These are phyloP conservation scores for Cucumis sativus DNA, from an alignment of 306 rosid species.

Conservation along the genomic window DNA sequence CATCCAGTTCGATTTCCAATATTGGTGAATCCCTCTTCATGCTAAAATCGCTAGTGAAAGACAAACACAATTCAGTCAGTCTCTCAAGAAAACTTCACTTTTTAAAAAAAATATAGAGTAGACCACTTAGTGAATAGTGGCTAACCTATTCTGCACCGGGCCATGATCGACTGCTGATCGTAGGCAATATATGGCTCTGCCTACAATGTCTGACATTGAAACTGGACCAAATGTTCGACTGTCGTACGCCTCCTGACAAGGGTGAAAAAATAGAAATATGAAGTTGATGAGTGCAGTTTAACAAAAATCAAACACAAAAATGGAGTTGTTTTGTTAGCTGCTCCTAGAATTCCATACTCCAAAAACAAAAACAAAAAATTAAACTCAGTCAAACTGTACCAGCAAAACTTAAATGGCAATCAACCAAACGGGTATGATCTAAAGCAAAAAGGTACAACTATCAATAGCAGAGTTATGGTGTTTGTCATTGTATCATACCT, in stretches of 20 bases:
- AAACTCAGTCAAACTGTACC: neutral
- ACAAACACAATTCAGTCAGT: constrained; percentile 15
- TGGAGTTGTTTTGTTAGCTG: neutral
- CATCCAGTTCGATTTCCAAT: constrained; percentile 72
- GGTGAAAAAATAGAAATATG: neutral
- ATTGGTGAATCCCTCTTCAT: constrained; percentile 58
- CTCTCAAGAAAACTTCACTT: neutral
- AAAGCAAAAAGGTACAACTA: neutral
- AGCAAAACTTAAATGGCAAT: neutral
- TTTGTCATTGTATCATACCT: constrained; percentile 28
- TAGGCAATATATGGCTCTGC: constrained; percentile 86
- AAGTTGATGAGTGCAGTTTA: neutral
- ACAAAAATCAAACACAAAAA: neutral
- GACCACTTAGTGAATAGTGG: constrained; percentile 3
- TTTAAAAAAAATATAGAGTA: neutral
- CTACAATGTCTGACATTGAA: constrained; percentile 65
- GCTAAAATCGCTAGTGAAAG: constrained; percentile 39
- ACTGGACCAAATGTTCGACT: constrained; percentile 92
- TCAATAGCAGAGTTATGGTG: neutral
- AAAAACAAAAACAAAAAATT: neutral
- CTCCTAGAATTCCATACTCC: neutral
- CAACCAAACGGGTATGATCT: neutral
- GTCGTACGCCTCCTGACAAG: constrained; percentile 76
- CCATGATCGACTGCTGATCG: constrained; percentile 92
- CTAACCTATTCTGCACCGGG: constrained; percentile 78